Base-by-base conservation (phyloP, 441 rosid genomes). In the Mallotus repandus region DNA sequence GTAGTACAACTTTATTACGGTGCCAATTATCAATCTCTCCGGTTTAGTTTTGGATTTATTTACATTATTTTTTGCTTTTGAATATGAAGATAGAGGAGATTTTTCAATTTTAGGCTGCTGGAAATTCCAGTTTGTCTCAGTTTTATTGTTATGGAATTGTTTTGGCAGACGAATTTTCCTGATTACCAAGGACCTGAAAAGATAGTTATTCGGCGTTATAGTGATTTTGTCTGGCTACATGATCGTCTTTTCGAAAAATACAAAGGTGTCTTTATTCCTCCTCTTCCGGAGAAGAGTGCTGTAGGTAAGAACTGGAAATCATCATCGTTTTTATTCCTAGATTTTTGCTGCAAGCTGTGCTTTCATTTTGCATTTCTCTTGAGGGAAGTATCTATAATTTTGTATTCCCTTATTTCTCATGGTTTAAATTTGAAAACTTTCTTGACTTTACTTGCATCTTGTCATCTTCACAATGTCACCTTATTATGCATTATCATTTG, bases 201-300 rank as follows among this genome's bases (percentile, higher is more conserved):
- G 88, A 95, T 95, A 72, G 99, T 95, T 22, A 95, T 92, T 71
- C 88, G 99, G 73, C 88, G 98, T 38, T 94, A 92, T 81, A 94
- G 91, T 76, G 99, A 94, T 84, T 94, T 94, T 74, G 91, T 93
- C 35, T 95, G 99, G 99, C 83, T 95, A 38, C 81, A 82, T 49
- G 99, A 95, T 80, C 97, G 95, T 58, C 95, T 95, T 56, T 95
- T 86, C 60, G 97, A 95, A 83, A 92, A 85, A 79, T 93, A 77
- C 86, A 92, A 86, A 71, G 99, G 99, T 69, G 68, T 94, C 74
- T 96, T 96, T 72, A 88, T 96, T 78, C 99, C 98, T 83, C 96
- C 99, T 58, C 81, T 96, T 38, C 99, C 99, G 0, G 99, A 96
- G 86, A 96, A 96, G 89, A 96, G 94, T 85, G 93, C 98, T 80